A percentile compares a stretch with the other conserved stretches of the same genome.
These are phyloP conservation scores for Hordeum pubiflorum DNA, from an alignment of 202 grass and related monocot species.

Conservation along the genomic window DNA sequence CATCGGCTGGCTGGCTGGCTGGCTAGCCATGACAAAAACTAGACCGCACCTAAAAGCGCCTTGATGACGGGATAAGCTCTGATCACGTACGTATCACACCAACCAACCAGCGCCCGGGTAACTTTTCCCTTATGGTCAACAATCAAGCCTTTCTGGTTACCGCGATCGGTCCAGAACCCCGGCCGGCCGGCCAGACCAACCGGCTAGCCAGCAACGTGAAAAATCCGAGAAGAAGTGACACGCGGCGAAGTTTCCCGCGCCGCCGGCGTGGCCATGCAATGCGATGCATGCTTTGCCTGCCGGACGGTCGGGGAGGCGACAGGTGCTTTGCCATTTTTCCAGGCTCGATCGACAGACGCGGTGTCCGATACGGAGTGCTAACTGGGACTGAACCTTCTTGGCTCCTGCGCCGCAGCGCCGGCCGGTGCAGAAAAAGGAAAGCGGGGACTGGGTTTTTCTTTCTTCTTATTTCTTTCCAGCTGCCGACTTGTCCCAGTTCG, in stretches of 20 bases:
- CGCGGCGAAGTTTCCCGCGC: neutral
- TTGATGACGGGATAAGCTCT: neutral
- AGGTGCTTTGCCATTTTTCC: neutral
- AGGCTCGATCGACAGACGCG: neutral
- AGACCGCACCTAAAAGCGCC: neutral
- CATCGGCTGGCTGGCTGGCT: neutral
- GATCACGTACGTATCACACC: neutral
- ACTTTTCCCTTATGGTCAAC: no score
- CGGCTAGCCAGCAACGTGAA: neutral
- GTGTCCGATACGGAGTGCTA: slow-evolving; percentile 22
- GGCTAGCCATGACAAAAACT: neutral
- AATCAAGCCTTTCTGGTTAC: neutral
- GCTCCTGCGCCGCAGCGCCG: neutral
- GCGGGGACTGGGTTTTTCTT: neutral
- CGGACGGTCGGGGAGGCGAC: neutral
- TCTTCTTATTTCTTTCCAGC: neutral
- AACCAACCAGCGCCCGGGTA: no score
- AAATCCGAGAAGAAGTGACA: neutral
- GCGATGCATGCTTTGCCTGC: neutral
- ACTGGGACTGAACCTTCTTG: slow-evolving; percentile 24
- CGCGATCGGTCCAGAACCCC: neutral
- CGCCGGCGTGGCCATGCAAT: neutral
- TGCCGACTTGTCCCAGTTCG: slow-evolving; percentile 17
- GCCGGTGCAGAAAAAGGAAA: neutral
- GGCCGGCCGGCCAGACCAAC: neutral